Base-by-base conservation (phyloP, 306 rosid species). In the Quercus wislizeni region DNA sequence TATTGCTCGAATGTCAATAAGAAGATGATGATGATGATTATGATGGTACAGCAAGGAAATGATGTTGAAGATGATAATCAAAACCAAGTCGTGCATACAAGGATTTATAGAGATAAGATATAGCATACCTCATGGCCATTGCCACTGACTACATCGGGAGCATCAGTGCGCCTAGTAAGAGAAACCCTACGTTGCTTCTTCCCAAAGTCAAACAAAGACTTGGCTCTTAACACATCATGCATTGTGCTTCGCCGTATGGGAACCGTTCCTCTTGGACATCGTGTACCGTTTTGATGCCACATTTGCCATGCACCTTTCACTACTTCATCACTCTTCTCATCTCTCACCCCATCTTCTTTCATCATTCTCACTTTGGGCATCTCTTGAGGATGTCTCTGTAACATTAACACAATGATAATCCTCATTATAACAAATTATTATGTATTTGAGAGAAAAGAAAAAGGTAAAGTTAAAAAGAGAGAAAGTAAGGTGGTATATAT, bases 281-380 rank as follows among this genome's bases (percentile, higher is more conserved):
- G 43, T 6, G 96, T 96, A 76, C 98, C 94, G 38, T 96, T 96
- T 75, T 58, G 77, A 74, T 92, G 96, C 99, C 98, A 96, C 91
- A 76, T 90, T 78, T 95, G 98, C 89, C 88, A 84, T 69, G 81
- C 86, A 76, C 73, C 80, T 18, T 35, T 59, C 4, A 3, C 70
- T 23, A 25, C 71, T 4, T 27, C 46, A 3, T 23, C 72, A 28
- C 30, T 10, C 41, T 49, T 23, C 5, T 57, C 64, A 0, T 63
- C 76, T 73, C 33, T 54, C 61, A 4, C 14, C 56, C 35, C 67
- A 54, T 58, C 62, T 23, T 64, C 70, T 82, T 69, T 21, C 83
- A n/a, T 43, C 69, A 54, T 82, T 84, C 23, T 58, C 52, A 69
- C 73, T 72, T 28, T 89, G 15, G 99, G 99, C 89, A 81, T 81